Evolutionary conservation across 2,329 filamentous ascomycete species (phyloP).

Genomic region (Exophiala phaeomuriformis): DNA sequence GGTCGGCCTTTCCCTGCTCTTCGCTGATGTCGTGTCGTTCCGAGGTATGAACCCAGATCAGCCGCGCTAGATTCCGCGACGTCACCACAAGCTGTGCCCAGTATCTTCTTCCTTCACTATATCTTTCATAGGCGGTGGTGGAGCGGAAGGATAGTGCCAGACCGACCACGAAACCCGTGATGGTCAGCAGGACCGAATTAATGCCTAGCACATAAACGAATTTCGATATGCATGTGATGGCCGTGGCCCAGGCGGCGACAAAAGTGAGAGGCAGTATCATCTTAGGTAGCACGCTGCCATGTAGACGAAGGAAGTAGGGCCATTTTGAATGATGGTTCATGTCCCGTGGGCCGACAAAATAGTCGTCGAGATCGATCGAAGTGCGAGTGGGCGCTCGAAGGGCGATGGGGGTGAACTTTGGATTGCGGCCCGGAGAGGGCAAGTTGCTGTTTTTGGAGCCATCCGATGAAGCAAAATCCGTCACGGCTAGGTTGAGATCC

Average conservation of each 20-base stretch:
- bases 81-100: slow-evolving; percentile 54
- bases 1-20: slow-evolving; percentile 51
- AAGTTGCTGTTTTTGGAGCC: slow-evolving; percentile 9
- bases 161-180: slow-evolving; percentile 75
- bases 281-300: slow-evolving; percentile 66
- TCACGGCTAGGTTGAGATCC: slow-evolving; percentile 16
- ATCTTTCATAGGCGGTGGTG: slow-evolving; percentile 67
- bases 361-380: slow-evolving; percentile 50
- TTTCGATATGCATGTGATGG: slow-evolving; percentile 53
- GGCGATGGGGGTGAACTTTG: slow-evolving; percentile 18
- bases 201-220: slow-evolving; percentile 47
- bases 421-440: slow-evolving; percentile 14
- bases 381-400: slow-evolving; percentile 21
- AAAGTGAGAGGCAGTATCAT: slow-evolving; percentile 63
- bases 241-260: slow-evolving; percentile 58
- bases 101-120: slow-evolving; percentile 55
- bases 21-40: slow-evolving; percentile 50
- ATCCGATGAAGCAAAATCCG: slow-evolving; percentile 19
- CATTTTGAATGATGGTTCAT: slow-evolving; percentile 68
- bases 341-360: slow-evolving; percentile 58
- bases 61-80: slow-evolving; percentile 54
- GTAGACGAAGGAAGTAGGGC: slow-evolving; percentile 67
- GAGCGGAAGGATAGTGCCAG: slow-evolving; percentile 70
- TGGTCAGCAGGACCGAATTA: slow-evolving; percentile 62
- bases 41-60: slow-evolving; percentile 71